Evolutionary conservation across 2,329 filamentous ascomycete species (phyloP), one percentile per base, ranked within the genome.

Genomic region (Coniella vitis): DNA sequence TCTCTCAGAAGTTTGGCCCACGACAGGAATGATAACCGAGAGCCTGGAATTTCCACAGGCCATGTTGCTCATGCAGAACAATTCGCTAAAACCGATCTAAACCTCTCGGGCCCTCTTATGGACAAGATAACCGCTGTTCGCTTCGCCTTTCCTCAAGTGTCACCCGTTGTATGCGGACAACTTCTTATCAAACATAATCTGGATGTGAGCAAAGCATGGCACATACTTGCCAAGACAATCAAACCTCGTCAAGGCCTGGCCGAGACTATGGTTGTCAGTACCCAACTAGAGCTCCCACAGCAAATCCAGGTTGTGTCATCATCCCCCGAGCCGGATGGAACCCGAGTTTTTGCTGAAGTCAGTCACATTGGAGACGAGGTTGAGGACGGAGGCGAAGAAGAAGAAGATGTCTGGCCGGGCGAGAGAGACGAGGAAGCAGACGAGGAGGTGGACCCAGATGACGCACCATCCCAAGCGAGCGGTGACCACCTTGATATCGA

Each of bases 111-210:
- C 25, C 42, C 38, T n/a, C 19, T 53, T 13, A 31, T 52, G n/a
- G 52, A 56, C 36, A 52, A 49, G 14, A 38, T 54, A 25, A 52
- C 46, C 12, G 52, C 52, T 16, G 21, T 54, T 25, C 66, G 62
- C 38, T 57, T 61, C 14, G 71, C 73, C 0, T 78, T 75, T 38
- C 74, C 74, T 2, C 56, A 60, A 7, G 67, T 64, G 8, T 58
- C 67, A 1, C 54, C 62, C 7, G 55, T 61, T 3, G 54, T 63
- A 7, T 69, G 69, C 45, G 63, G 72, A 44, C 58, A 60, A 7
- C 57, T 69, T 2, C 56, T 74, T 3, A 52, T 57, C 5, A 61
- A 56, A n/a, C 61, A 64, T 17, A 44, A 59, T 5, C 61, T 63
- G 10, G 58, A 74, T 49, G 42, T 70, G 7, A 61, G 61, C 14